Evolutionary conservation across 176 grass and related monocot genomes (phyloP).

Genomic region (Neostapfia colusana): DNA sequence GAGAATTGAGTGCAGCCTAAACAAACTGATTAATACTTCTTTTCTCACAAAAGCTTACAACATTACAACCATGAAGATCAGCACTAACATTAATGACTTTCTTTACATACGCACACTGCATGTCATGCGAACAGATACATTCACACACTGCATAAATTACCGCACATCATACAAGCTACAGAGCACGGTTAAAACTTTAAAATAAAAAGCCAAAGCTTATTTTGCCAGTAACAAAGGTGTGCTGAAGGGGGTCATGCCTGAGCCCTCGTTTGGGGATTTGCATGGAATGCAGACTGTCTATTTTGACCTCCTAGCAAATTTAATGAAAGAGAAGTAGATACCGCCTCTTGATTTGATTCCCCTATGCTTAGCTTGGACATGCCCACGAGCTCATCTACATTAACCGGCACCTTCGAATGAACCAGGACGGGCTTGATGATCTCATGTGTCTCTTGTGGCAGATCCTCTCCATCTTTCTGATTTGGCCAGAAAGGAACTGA

Average conservation of each 20-base stretch:
- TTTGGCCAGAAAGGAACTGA: constrained; percentile 72
- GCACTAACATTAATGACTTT: constrained; percentile 47
- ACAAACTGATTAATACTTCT: constrained; percentile 22
- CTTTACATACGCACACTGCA: constrained; percentile 37
- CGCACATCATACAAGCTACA: constrained; percentile 44
- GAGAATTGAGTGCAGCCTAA: constrained; percentile 13
- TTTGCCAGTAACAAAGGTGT: constrained; percentile 49
- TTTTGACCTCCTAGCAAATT: constrained; percentile 72
- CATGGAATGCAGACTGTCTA: constrained; percentile 94
- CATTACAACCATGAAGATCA: constrained; percentile 47
- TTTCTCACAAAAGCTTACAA: constrained; percentile 38
- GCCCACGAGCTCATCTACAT: constrained; percentile 88
- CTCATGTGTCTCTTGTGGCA: constrained; percentile 65
- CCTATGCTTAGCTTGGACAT: constrained; percentile 92
- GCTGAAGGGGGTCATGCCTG: constrained; percentile 62
- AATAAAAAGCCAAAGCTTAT: constrained; percentile 48
- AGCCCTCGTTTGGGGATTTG: constrained; percentile 76
- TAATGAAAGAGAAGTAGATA: constrained; percentile 70
- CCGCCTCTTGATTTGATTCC: constrained; percentile 46
- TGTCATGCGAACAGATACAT: constrained; percentile 44
- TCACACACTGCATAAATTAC: constrained; percentile 58
- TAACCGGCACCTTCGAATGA: constrained; percentile 78
- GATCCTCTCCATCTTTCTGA: constrained; percentile 49
- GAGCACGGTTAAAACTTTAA: constrained; percentile 37
- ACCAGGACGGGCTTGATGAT: constrained; percentile 84